Evolutionary conservation across 1,284 basidiomycete species (phyloP), one percentile per base, ranked within the genome.

Genomic region (Heterobasidion annosum): DNA sequence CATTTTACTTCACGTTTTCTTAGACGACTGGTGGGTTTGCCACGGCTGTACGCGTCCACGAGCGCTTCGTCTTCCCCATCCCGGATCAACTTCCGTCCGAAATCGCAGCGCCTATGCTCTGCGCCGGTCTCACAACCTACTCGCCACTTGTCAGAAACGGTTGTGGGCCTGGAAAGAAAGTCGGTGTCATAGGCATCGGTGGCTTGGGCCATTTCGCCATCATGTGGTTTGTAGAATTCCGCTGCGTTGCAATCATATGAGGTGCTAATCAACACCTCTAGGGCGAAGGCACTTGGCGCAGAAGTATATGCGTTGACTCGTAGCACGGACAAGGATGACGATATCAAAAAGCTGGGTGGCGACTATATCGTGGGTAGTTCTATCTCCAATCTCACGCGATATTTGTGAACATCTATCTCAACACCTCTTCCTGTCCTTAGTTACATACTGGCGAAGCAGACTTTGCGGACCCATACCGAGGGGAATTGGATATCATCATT

Each of bases 261-360:
- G 37, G 37, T n/a, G 12, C 3, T 40, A n/a, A 40, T 25, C 5
- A 3, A 25, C 5, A 25, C 25, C 25, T 25, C 25, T 25, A 25
- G 37, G 37, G 37, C 37, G 37, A 40, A 40, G 37, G 37, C 37
- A n/a, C 58, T 63, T 54, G 59, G 57, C 49, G 79, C 81, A 2
- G 78, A 85, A 53, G 80, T 85, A 6, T 77, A 77, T 50, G 84
- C 78, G 37, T 83, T 88, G 69, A 82, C 83, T n/a, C 83, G 83
- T 63, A 79, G 79, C 42, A 64, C 73, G 32, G 68, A 68, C 59
- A 88, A 88, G 68, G 72, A 80, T 68, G 74, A 77, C 16, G 84
- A 51, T 16, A 44, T 44, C 15, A 25, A 43, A 19, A 44, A 42
- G 12, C 16, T 51, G 37, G 50, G 50, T 15, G 50, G 37, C 15